Evolutionary conservation across 768 basidiomycete genomes (phyloP).

Genomic region (Rhizopogon roseolus): DNA sequence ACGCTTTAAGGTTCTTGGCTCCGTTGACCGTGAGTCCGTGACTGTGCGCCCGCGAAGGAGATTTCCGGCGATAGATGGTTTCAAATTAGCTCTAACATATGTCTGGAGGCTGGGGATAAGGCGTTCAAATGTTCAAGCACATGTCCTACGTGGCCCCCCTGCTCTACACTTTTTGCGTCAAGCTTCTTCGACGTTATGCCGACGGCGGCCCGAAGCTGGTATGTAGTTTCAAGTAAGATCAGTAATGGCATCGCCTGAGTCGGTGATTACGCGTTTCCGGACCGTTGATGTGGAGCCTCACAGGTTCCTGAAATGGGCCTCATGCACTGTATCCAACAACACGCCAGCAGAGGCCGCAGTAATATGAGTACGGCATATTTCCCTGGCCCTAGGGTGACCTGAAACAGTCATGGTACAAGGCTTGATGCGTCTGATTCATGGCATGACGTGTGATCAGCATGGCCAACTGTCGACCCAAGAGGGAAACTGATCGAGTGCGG

Average conservation of each 20-base stretch:
- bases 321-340: constrained; percentile 6
- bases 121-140: background rate
- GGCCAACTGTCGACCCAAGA: background rate
- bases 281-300: constrained; percentile 8
- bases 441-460: background rate
- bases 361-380: constrained; percentile 9
- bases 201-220: background rate
- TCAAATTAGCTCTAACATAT: background rate
- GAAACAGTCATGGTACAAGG: too few relatives aligned
- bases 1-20: background rate
- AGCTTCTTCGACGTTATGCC: background rate
- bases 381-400: background rate
- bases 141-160: background rate
- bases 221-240: background rate
- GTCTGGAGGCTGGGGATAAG: background rate
- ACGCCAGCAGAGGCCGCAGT: background rate
- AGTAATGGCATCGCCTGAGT: constrained; percentile 9
- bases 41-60: background rate
- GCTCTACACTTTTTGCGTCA: background rate
- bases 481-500: background rate
- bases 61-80: background rate
- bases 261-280: constrained; percentile 18
- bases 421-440: background rate
- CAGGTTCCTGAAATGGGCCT: background rate
- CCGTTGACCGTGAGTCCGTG: background rate